These are phyloP conservation scores for Austropuccinia psidii DNA, from an alignment of 1,284 basidiomycete species.

Conservation along the genomic window DNA sequence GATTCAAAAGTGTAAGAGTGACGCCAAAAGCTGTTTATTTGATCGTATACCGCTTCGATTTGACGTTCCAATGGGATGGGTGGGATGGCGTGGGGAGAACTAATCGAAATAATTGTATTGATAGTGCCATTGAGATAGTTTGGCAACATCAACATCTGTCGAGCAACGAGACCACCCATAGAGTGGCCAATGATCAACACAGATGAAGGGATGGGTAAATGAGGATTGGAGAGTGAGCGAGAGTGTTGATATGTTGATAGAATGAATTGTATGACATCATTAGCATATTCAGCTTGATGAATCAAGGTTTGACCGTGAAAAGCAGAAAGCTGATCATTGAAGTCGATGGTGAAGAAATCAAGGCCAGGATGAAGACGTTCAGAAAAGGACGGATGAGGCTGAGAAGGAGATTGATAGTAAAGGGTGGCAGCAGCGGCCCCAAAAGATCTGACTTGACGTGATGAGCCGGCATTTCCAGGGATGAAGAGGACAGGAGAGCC, in stretches of 20 bases:
- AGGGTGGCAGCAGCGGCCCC: constrained; percentile 80
- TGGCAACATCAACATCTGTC: constrained; percentile 58
- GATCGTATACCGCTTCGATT: constrained; percentile 64
- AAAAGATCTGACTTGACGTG: constrained; percentile 86
- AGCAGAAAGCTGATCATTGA: constrained; percentile 94
- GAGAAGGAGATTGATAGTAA: constrained; percentile 54
- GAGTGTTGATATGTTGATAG: constrained; percentile 61
- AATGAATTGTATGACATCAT: constrained; percentile 66
- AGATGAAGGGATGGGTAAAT: constrained; percentile 40
- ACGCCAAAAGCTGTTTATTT: constrained; percentile 47
- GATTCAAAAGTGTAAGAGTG: constrained; percentile 51
- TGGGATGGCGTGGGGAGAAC: constrained; percentile 79
- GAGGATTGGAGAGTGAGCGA: not conserved
- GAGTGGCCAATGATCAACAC: constrained; percentile 85
- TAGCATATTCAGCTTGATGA: constrained; percentile 71
- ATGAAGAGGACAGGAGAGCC: constrained; percentile 85
- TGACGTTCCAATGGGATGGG: constrained; percentile 77
- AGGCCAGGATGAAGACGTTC: constrained; percentile 53
- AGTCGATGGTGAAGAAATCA: constrained; percentile 86
- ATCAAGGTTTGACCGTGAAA: constrained; percentile 83
- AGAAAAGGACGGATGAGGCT: not conserved
- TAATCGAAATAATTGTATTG: constrained; percentile 82
- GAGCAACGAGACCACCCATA: constrained; percentile 95
- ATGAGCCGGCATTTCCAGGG: constrained; percentile 94
- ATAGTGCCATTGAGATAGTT: constrained; percentile 50